Conservation (phyloP, 2,329 filamentous ascomycete genomes). For the Aureobasidium sp. region DNA sequence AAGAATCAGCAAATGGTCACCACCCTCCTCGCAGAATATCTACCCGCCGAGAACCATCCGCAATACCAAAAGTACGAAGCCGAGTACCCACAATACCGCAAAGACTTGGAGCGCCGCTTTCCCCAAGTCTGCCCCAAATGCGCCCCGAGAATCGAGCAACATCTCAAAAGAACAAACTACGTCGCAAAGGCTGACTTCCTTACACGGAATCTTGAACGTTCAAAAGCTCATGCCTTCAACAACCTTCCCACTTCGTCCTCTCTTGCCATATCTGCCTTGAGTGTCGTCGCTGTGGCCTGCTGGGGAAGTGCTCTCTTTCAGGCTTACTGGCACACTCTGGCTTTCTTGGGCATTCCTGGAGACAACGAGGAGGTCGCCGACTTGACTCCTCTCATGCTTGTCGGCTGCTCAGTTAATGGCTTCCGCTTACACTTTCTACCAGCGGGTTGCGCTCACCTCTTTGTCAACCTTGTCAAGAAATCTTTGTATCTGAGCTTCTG, state of each 20-base stretch:
- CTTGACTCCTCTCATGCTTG: neutral
- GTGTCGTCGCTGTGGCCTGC: slow-evolving; percentile 35
- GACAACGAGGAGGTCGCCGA: slow-evolving; percentile 11
- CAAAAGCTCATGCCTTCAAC: slow-evolving; percentile 15
- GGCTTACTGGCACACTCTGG: slow-evolving; percentile 27
- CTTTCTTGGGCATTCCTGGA: slow-evolving; percentile 8
- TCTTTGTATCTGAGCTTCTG: slow-evolving; percentile 18
- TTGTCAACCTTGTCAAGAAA: slow-evolving; percentile 18
- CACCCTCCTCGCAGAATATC: slow-evolving; percentile 68
- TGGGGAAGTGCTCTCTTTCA: slow-evolving; percentile 31
- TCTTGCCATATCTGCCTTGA: neutral
- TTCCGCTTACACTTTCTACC: slow-evolving; percentile 16
- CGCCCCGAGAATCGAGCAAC: slow-evolving; percentile 61
- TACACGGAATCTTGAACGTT: slow-evolving; percentile 20
- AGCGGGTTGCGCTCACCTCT: slow-evolving; percentile 17
- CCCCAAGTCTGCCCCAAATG: slow-evolving; percentile 82
- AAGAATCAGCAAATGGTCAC: slow-evolving; percentile 83
- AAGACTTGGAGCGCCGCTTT: slow-evolving; percentile 69
- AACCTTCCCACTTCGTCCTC: neutral
- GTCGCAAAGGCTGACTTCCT: slow-evolving; percentile 65
- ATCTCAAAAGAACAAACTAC: slow-evolving; percentile 65
- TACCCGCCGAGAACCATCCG: slow-evolving; percentile 57
- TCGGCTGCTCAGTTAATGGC: slow-evolving; percentile 15
- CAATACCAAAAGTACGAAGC: slow-evolving; percentile 61
- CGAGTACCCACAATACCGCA: slow-evolving; percentile 61